Percentiles rank a stretch among this genome's conserved stretches.
Conservation (phyloP, 2,329 filamentous ascomycete species). For the Lasiodiplodia theobromae region DNA sequence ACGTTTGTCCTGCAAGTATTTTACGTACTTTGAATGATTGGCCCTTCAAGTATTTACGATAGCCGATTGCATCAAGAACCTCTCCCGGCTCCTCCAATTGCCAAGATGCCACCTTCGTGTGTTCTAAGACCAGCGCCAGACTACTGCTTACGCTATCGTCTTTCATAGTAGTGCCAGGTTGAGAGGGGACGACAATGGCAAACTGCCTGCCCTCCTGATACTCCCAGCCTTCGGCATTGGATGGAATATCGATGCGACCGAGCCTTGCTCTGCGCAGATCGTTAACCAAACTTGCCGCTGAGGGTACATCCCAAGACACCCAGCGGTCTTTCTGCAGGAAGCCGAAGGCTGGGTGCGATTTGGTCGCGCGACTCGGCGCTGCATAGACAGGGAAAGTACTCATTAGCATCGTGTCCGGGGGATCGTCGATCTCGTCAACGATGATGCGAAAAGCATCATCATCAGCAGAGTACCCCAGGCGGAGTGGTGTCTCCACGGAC, state of each 20-base stretch:
- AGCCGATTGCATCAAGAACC: background rate
- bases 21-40: too few species aligned
- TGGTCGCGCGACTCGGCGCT: background rate
- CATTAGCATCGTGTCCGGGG: background rate
- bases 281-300: background rate
- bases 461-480: background rate
- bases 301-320: background rate
- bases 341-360: background rate
- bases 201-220: background rate
- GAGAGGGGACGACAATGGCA: background rate
- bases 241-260: background rate
- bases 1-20: too few species aligned
- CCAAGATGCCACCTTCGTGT: background rate
- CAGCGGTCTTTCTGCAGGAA: background rate
- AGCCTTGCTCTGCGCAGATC: background rate
- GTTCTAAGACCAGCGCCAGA: background rate
- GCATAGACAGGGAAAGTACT: background rate
- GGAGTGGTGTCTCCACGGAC: background rate
- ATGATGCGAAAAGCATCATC: background rate
- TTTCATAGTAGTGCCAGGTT: background rate
- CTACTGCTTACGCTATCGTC: rapidly evolving
- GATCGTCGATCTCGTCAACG: background rate
- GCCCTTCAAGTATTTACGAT: background rate
- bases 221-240: background rate
- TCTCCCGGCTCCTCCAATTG: background rate